Evolutionary conservation across 2,329 filamentous ascomycete genomes (phyloP), one percentile per base, ranked within the genome.

Genomic region (Fusarium pseudocircinatum): DNA sequence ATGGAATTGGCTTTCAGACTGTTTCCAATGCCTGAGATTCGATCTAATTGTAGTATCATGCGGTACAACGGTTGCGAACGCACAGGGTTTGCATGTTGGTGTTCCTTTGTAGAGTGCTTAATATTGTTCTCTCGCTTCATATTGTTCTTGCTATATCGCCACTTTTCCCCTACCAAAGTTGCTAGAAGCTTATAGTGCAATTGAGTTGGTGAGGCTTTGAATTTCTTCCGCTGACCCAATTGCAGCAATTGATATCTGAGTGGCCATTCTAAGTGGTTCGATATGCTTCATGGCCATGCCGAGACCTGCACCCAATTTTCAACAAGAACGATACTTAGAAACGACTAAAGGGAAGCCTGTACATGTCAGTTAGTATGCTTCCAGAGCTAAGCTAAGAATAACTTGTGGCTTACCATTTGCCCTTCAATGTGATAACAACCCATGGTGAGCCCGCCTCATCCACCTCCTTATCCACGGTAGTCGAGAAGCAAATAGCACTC

Each of bases 401-500:
- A 52, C 34, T 37, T n/a, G 54, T 44, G 34, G 40, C 90, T 82
- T 81, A 95, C 94, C 94, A 96, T 85, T 96, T 96, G 34, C 94
- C 94, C 76, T 92, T 89, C 78, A 95, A 79, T 6, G 93, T 95
- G 75, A 97, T 97, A 76, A 95, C 91, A 8, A 93, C 94, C 94
- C 94, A 97, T 12, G 92, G 87, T 60, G 89, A 88, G 8, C 95
- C 95, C 78, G 93, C 89, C 69, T 93, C 90, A 81, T 98, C 96
- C 3, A 92, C 91, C 88, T 98, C 96, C 88, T 97, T 97, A 82
- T 98, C 94, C 6, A 98, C 93, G 79, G 94, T 94, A 0, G 94
- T 97, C 59, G 91, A 93, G 82, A 97, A 98, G 22, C 91, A 91
- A 79, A 98, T 97, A 2, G 95, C 96, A 80, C 94, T 97, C 96